These are phyloP conservation scores for Penicillium sp. DNA, from an alignment of 2,329 filamentous ascomycete species.

Conservation along the genomic window DNA sequence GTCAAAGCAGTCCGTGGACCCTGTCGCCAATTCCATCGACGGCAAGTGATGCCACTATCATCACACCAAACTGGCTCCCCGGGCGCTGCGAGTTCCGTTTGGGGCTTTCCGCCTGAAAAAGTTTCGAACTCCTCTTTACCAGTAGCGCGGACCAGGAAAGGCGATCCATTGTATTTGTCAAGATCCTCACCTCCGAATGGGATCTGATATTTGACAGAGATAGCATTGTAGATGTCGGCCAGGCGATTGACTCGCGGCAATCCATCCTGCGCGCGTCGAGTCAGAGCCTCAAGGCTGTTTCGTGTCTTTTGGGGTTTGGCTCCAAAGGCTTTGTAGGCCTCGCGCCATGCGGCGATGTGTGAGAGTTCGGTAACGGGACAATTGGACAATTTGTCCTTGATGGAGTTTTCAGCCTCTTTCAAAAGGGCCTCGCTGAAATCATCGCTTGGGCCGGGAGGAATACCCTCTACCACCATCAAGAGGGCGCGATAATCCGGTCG, in stretches of 20 bases:
- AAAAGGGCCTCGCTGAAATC: constrained; percentile 32
- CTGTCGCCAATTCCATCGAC: constrained; percentile 45
- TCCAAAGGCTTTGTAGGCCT: constrained; percentile 42
- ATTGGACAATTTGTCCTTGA: constrained; percentile 9
- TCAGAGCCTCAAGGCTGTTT: constrained; percentile 40
- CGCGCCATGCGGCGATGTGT: constrained; percentile 41
- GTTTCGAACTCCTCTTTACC: constrained; percentile 39
- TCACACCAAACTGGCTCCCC: constrained; percentile 46
- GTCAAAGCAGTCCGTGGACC: constrained; percentile 32
- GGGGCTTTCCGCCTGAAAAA: constrained; percentile 28
- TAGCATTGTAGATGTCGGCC: constrained; percentile 44
- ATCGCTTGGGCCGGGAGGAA: constrained; percentile 36
- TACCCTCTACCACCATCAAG: constrained; percentile 35
- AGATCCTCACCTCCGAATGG: constrained; percentile 43
- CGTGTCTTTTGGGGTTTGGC: constrained; percentile 41
- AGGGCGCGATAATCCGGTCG: constrained; percentile 42
- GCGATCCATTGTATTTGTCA: constrained; percentile 38
- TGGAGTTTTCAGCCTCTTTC: constrained; percentile 15
- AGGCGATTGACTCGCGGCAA: constrained; percentile 41
- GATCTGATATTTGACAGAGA: constrained; percentile 42
- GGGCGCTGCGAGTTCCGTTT: constrained; percentile 18
- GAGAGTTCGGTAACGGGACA: constrained; percentile 33
- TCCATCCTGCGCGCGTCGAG: constrained; percentile 34
- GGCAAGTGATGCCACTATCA: constrained; percentile 39
- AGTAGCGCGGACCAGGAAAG: constrained; percentile 33